Evolutionary conservation across 805 yeast genomes (phyloP).

Genomic region (Teunomyces cretensis): DNA sequence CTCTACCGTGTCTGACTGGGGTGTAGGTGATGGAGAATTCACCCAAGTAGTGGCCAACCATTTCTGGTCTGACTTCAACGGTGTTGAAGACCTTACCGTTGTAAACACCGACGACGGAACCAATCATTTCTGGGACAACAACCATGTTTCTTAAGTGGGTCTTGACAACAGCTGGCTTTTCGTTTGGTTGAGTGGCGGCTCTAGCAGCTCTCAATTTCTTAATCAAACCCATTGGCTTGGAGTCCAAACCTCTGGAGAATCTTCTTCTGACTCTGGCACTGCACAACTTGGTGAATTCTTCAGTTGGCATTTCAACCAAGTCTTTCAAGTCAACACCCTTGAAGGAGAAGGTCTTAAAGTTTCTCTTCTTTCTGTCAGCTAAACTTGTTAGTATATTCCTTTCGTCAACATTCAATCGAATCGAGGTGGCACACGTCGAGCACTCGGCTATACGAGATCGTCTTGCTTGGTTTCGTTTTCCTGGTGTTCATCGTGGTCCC

Average conservation of each 20-base stretch:
- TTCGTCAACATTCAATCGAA: background rate
- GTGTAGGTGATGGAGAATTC: slow-evolving; percentile 99
- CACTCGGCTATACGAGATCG: background rate
- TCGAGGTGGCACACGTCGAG: background rate
- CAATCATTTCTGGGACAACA: slow-evolving; percentile 99
- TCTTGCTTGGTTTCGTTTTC: background rate
- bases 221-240: slow-evolving; percentile 93
- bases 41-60: slow-evolving; percentile 99
- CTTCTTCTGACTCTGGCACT: slow-evolving; percentile 99
- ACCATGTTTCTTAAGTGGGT: slow-evolving; percentile 99
- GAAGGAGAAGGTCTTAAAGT: slow-evolving; percentile 95
- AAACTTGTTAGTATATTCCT: slow-evolving; percentile 25
- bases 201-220: slow-evolving; percentile 98
- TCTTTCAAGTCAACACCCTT: slow-evolving; percentile 97
- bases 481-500: too few species aligned
- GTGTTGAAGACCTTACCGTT: slow-evolving; percentile 99
- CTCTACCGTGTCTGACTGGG: slow-evolving; percentile 99
- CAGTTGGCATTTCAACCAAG: slow-evolving; percentile 89
- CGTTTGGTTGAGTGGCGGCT: slow-evolving; percentile 83
- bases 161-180: slow-evolving; percentile 97
- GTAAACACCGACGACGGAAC: slow-evolving; percentile 98
- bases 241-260: slow-evolving; percentile 95
- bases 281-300: slow-evolving; percentile 95
- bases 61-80: slow-evolving; percentile 98
- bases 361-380: slow-evolving; percentile 79